Conservation (phyloP, 2,329 filamentous ascomycete species). For the Ustulina deusta region DNA sequence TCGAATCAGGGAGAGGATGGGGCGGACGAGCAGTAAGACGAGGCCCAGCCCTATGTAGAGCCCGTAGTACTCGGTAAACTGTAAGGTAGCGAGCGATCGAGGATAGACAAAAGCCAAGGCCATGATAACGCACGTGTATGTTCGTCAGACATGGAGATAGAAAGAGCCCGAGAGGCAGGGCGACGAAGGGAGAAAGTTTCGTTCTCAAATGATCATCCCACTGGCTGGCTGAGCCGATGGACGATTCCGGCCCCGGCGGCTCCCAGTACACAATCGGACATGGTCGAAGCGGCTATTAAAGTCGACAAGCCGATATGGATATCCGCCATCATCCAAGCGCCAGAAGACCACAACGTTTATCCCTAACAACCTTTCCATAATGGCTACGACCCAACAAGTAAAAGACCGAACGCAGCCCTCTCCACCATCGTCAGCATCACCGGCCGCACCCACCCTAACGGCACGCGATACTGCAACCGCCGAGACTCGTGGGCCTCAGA, state of each 20-base stretch:
- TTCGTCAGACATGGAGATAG: background rate
- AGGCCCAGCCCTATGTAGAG: slow-evolving; percentile 13
- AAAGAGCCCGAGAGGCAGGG: no score
- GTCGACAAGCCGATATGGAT: background rate
- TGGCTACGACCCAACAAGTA: no score
- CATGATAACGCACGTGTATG: background rate
- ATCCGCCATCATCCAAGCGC: no score
- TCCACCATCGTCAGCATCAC: no score
- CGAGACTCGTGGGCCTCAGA: no score
- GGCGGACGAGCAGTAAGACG: slow-evolving; percentile 11
- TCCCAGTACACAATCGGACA: background rate
- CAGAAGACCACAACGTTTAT: no score
- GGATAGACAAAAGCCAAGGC: background rate
- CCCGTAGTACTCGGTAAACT: slow-evolving; percentile 17
- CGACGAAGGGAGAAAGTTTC: no score
- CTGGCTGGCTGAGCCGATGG: background rate
- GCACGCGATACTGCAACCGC: no score
- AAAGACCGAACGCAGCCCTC: no score
- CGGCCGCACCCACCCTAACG: no score
- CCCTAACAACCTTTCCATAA: no score
- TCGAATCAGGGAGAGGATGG: slow-evolving; percentile 3
- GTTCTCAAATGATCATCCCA: background rate
- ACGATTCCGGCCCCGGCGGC: background rate
- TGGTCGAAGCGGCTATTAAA: background rate
- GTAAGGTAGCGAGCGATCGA: background rate